Base-by-base conservation (phyloP, 2,329 filamentous ascomycete genomes). In the Colletotrichum sp. region DNA sequence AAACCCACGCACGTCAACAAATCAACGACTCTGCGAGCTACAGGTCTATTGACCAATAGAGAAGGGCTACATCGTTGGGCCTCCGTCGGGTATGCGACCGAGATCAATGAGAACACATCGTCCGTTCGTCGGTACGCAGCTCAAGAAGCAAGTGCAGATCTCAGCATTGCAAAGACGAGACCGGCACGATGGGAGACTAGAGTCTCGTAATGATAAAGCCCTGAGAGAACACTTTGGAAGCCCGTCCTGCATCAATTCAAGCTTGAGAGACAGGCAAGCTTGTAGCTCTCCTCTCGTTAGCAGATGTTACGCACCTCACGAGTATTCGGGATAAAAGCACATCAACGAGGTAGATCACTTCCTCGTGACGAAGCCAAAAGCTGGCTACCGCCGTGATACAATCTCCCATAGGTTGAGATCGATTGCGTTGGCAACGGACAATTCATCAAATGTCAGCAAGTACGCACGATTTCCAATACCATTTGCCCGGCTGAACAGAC, bases 31-130 rank as follows among this genome's bases (percentile, higher is more conserved):
- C 44, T 22, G 18, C 10, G 12, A 48, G n/a, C n/a, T n/a, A 48
- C 44, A 8, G 0, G n/a, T 22, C 10, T 48, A 4, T 48, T 0
- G 10, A 0, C n/a, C 18, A 22, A 1, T 13, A 0, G n/a, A 22
- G 44, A 0, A 22, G 44, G 10, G 18, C n/a, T n/a, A n/a, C n/a
- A n/a, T n/a, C n/a, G n/a, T n/a, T n/a, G n/a, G n/a, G n/a, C n/a
- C n/a, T n/a, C n/a, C n/a, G n/a, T n/a, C n/a, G n/a, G n/a, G n/a
- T n/a, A n/a, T n/a, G n/a, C n/a, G n/a, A n/a, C n/a, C n/a, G n/a
- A n/a, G n/a, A n/a, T n/a, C n/a, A n/a, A n/a, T 12, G 18, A 22
- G 44, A 22, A 48, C 18, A 48, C 18, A 22, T 48, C 44, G 6
- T 22, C 22, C 44, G 0, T 48, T 22, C 7, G 6, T 3, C 4